Evolutionary conservation across 352 stramenopile species (phyloP).

Genomic region (Pythium brassicae): DNA sequence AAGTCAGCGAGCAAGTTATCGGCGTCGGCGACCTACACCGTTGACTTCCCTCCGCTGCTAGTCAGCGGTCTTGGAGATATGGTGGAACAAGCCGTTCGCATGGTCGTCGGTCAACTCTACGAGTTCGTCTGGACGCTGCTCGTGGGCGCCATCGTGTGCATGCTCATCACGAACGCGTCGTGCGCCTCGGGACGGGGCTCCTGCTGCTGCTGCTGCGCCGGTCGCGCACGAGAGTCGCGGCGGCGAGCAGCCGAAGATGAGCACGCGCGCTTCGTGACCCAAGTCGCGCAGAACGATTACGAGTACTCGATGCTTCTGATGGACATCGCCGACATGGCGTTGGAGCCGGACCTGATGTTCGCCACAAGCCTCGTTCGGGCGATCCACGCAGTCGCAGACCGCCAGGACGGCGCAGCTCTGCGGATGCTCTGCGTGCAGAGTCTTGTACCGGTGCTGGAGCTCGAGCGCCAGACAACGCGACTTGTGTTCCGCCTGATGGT

Average conservation of each 20-base stretch:
- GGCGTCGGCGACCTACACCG: slow-evolving; percentile 29
- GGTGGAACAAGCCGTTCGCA: slow-evolving; percentile 17
- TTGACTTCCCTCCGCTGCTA: not conserved
- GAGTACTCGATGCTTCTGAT: slow-evolving; percentile 69
- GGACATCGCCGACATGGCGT: slow-evolving; percentile 34
- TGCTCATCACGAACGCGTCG: slow-evolving; percentile 48
- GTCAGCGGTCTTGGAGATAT: not conserved
- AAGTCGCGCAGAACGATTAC: slow-evolving; percentile 64
- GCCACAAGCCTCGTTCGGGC: slow-evolving; percentile 20
- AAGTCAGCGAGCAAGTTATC: slow-evolving; percentile 12
- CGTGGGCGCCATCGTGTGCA: slow-evolving; percentile 19
- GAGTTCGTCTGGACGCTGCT: slow-evolving; percentile 33
- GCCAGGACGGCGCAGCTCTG: not conserved
- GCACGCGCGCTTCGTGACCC: slow-evolving; percentile 27
- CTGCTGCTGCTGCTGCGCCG: slow-evolving; percentile 59
- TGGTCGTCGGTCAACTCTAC: slow-evolving; percentile 22
- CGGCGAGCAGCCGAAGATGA: slow-evolving; percentile 34
- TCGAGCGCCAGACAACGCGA: slow-evolving; percentile 33
- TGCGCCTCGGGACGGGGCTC: slow-evolving; percentile 23
- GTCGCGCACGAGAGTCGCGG: slow-evolving; percentile 30
- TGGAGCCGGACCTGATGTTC: slow-evolving; percentile 38
- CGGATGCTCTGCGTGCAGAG: slow-evolving; percentile 31
- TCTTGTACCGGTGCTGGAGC: slow-evolving; percentile 45
- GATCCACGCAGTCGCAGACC: not conserved
- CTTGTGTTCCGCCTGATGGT: slow-evolving; percentile 48